Conservation (phyloP, 306 rosid species). For the Rubus parviflorus region DNA sequence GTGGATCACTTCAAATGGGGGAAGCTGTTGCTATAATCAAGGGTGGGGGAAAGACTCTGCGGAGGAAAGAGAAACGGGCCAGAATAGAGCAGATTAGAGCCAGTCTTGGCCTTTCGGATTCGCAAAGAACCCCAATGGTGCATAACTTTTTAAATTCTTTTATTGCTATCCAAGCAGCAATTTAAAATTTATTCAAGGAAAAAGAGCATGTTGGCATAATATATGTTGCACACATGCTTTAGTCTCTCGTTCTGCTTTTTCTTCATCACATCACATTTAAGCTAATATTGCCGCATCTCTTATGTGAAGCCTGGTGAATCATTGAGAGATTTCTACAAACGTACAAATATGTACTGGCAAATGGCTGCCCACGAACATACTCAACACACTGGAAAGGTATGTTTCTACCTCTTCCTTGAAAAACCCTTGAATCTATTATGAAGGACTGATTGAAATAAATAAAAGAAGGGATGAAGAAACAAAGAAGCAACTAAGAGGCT, state of each 20-base stretch:
- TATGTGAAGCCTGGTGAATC: conserved; percentile 76
- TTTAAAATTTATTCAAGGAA: background rate
- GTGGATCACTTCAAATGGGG: conserved; percentile 66
- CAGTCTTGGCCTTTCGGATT: conserved; percentile 96
- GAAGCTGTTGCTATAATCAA: conserved; percentile 91
- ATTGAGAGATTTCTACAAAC: conserved; percentile 81
- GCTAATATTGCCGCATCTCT: conserved; percentile 37
- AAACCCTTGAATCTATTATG: background rate
- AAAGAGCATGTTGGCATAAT: background rate
- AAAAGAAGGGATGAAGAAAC: background rate
- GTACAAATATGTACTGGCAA: conserved; percentile 98
- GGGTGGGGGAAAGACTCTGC: conserved; percentile 69
- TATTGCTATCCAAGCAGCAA: background rate
- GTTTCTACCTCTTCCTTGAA: conserved; percentile 6
- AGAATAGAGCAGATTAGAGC: conserved; percentile 98
- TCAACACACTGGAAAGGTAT: conserved; percentile 95
- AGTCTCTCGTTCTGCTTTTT: conserved; percentile 14
- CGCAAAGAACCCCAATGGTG: conserved; percentile 93
- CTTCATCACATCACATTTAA: conserved; percentile 22
- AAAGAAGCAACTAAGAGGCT: conserved; percentile 1
- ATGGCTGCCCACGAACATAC: conserved; percentile 99
- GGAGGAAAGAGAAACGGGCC: conserved; percentile 90
- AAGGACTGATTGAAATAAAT: background rate
- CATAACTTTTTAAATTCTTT: background rate
- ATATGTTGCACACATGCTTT: conserved; percentile 1